Conservation (phyloP, 257 asterid genomes). For the Rauvolfia tetraphylla region DNA sequence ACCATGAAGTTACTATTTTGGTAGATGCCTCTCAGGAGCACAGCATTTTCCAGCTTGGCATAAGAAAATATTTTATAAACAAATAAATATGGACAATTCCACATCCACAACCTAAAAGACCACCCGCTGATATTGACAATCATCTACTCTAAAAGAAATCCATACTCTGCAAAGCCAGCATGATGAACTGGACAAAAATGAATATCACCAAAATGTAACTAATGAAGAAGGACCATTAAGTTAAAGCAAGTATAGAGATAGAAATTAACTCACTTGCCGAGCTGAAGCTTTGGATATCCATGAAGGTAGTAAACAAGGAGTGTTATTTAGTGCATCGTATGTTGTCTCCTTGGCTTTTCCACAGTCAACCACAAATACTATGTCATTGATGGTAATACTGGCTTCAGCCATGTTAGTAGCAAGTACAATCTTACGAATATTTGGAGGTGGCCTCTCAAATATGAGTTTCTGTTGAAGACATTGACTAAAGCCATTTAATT, state of each 20-base stretch:
- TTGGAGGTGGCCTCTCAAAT: constrained; percentile 86
- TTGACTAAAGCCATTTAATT: constrained; percentile 1
- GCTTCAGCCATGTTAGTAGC: constrained; percentile 99
- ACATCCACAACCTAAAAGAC: background rate
- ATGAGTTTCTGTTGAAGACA: constrained; percentile 71
- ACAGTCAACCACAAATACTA: constrained; percentile 94
- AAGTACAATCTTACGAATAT: constrained; percentile 89
- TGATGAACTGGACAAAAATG: background rate
- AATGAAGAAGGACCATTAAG: background rate
- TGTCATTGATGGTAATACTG: constrained; percentile 93
- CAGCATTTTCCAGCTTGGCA: background rate
- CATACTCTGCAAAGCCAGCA: background rate
- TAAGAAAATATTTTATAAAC: too few species aligned
- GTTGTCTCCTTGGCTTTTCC: constrained; percentile 99
- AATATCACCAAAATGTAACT: background rate
- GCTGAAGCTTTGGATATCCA: constrained; percentile 99
- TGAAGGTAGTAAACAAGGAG: constrained; percentile 93
- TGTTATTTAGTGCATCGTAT: constrained; percentile 88
- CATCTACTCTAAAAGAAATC: background rate
- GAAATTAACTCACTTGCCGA: constrained; percentile 66
- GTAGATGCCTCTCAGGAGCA: background rate
- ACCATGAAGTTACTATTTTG: too few species aligned
- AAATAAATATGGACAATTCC: too few species aligned
- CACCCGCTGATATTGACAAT: background rate
- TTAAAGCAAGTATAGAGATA: constrained; percentile 3